A percentile compares a stretch with the other conserved stretches of the same genome.
Conservation (phyloP, 2,329 filamentous ascomycete species). For the Exophiala sp. region DNA sequence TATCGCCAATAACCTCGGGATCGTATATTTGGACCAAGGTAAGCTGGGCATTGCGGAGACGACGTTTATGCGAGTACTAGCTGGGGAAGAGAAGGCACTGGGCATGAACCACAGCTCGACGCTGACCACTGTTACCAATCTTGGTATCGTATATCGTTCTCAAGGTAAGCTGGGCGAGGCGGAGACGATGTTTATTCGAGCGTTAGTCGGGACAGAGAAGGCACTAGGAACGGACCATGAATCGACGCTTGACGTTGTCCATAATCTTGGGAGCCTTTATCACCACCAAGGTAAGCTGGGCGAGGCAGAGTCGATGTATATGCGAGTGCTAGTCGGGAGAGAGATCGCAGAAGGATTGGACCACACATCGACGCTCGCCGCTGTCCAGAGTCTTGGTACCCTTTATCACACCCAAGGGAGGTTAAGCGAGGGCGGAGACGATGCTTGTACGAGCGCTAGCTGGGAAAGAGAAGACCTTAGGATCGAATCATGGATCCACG, state of each 20-base stretch:
- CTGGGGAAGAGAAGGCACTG: conserved; percentile 22
- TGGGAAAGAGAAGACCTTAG: conserved; percentile 25
- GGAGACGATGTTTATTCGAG: conserved; percentile 27
- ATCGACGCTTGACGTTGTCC: conserved; percentile 25
- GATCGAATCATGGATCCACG: conserved; percentile 27
- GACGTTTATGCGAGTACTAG: conserved; percentile 28
- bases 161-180: conserved; percentile 29
- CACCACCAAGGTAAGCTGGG: conserved; percentile 25
- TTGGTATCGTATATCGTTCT: conserved; percentile 20
- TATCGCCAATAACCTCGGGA: conserved; percentile 24
- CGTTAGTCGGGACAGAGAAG: conserved; percentile 25
- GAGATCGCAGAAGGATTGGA: conserved; percentile 24
- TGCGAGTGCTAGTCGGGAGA: conserved; percentile 25
- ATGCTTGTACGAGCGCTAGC: conserved; percentile 28
- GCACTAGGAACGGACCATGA: conserved; percentile 23
- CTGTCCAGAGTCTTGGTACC: conserved; percentile 29
- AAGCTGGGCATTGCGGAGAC: conserved; percentile 29
- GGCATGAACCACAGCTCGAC: conserved; percentile 26
- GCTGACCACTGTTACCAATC: conserved; percentile 24
- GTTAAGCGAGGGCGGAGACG: conserved; percentile 28
- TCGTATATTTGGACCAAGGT: conserved; percentile 23
- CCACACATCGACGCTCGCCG: conserved; percentile 23
- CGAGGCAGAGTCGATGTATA: conserved; percentile 28
- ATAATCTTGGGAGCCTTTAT: conserved; percentile 30
- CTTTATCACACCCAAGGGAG: conserved; percentile 28